Percentiles rank a stretch among this genome's conserved stretches.
Conservation (phyloP, 1,284 basidiomycete genomes). For the Tilletia horrida region DNA sequence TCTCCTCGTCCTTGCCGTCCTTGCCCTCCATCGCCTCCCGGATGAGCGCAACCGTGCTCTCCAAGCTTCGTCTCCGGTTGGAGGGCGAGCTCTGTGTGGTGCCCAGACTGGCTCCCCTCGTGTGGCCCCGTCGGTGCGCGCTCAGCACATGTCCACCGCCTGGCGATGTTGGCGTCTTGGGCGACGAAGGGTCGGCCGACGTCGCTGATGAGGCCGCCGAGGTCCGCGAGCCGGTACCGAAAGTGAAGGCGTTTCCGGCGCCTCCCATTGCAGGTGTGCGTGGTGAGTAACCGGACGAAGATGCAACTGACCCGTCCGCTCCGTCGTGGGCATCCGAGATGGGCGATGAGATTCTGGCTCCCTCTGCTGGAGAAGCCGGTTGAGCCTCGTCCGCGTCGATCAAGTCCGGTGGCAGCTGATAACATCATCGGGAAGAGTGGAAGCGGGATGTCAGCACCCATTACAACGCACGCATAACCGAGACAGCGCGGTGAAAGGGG, state of each 20-base stretch:
- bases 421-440: background rate
- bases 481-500: background rate
- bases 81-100: constrained; percentile 95
- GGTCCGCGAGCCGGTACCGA: background rate
- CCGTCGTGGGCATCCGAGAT: constrained; percentile 28
- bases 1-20: constrained; percentile 40
- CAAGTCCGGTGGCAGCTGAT: constrained; percentile 77
- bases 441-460: background rate
- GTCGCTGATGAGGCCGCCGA: background rate
- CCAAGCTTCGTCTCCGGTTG: constrained; percentile 83
- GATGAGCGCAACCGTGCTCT: constrained; percentile 93
- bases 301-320: constrained; percentile 25
- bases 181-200: background rate
- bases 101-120: constrained; percentile 81
- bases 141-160: constrained; percentile 16
- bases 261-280: constrained; percentile 37
- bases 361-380: constrained; percentile 61
- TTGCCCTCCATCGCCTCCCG: constrained; percentile 59
- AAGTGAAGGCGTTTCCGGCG: background rate
- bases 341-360: constrained; percentile 60
- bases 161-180: constrained; percentile 22
- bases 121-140: constrained; percentile 67
- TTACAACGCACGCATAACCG: background rate
- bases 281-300: constrained; percentile 31
- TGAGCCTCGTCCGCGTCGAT: constrained; percentile 80